Base-by-base conservation (phyloP, 2,329 filamentous ascomycete species). In the Thielaviopsis euricoi region DNA sequence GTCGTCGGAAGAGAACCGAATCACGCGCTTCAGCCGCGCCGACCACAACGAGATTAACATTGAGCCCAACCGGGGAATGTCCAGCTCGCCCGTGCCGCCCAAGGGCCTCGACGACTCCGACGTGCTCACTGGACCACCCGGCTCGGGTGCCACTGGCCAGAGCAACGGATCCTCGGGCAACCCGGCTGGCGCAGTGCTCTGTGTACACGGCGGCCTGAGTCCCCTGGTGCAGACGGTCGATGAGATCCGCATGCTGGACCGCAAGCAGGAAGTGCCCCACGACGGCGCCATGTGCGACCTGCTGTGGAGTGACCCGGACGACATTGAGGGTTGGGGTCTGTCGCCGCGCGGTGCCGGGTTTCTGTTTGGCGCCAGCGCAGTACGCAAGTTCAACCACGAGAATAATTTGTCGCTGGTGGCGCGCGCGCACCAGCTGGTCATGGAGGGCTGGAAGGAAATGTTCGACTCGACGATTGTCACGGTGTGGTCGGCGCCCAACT, bases 391-490 rank as follows among this genome's bases (percentile, higher is more conserved):
- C 74, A 98, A 97, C 71, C 85, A 96, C 71, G 81, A 83, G 59
- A 98, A 98, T 69, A 88, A 95, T 67, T 78, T 98, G 26, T 89
- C 85, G 22, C 78, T 98, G 56, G 93, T 98, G 63, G 93, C 91
- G 19, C 82, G 93, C 58, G 93, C 93, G 0, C 93, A 98, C 68
- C 93, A 98, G 70, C 82, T 98, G 22, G 93, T 98, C 63, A 98
- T 97, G 93, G 93, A 98, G 69, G 93, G 93, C 0, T 98, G 96
- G 71, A 97, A 97, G 73, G 93, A 97, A 69, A 97, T 97, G 90
- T 98, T 97, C 67, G 89, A 95, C 67, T 86, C 83, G 15, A 88
- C 84, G 53, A 96, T 98, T 62, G 93, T 97, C 49, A 98, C 93
- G 0, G 93, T 98, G n/a, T 98, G 93, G 91, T 94, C 87, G 0